A percentile compares a stretch with the other conserved stretches of the same genome.
Conservation (phyloP, 306 rosid genomes). For the Citrullus mucosospermus region DNA sequence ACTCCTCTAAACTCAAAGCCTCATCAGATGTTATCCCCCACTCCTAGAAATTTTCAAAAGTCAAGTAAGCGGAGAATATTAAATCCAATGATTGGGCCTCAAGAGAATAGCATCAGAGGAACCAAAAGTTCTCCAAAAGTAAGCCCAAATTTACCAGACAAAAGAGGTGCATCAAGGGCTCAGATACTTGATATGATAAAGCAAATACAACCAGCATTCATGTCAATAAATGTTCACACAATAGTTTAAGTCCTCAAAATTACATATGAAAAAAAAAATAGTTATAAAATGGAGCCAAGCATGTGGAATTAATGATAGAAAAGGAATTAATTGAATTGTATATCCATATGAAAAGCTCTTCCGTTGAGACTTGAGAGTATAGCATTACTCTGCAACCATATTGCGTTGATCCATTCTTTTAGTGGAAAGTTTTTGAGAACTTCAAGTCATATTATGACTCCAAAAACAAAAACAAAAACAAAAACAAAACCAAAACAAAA, state of each 20-base stretch:
- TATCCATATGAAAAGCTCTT: not conserved
- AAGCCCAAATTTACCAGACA: not conserved
- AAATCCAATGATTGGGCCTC: not conserved
- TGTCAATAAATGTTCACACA: not conserved
- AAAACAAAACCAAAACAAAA: too few relatives aligned
- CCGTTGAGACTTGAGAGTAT: not conserved
- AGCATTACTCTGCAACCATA: not conserved
- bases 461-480: too few relatives aligned
- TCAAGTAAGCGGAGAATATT: not conserved
- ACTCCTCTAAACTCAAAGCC: slow-evolving; percentile 91
- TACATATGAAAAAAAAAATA: not conserved
- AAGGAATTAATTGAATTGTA: not conserved
- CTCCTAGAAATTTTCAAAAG: slow-evolving; percentile 36
- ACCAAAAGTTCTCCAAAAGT: not conserved
- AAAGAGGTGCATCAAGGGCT: not conserved
- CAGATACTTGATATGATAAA: not conserved
- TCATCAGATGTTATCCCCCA: slow-evolving; percentile 88
- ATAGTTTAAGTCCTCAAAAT: not conserved
- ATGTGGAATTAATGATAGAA: not conserved
- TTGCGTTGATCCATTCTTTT: not conserved
- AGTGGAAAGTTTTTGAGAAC: not conserved
- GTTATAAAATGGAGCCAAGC: not conserved
- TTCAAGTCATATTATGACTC: not conserved
- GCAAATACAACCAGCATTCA: not conserved
- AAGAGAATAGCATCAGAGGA: not conserved